These are phyloP conservation scores for Xylaria intraflava DNA, from an alignment of 495 filamentous ascomycete genomes.

Conservation along the genomic window DNA sequence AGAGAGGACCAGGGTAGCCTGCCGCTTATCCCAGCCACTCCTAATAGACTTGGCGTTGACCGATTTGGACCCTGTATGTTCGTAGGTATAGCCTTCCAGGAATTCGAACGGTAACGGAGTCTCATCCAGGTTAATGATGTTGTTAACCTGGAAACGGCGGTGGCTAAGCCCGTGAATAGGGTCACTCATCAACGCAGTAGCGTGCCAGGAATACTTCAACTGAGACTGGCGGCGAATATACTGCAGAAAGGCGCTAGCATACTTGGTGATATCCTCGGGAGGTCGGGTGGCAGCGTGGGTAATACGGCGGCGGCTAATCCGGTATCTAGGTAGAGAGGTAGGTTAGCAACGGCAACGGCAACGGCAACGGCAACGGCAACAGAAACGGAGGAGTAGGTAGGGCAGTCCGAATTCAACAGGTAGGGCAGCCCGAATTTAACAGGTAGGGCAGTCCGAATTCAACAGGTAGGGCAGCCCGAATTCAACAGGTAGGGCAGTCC, in stretches of 20 bases:
- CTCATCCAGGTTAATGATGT: background rate
- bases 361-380: too few species aligned
- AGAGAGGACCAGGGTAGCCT: background rate
- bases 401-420: too few species aligned
- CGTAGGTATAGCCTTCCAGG: background rate
- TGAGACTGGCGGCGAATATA: background rate
- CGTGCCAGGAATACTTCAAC: background rate
- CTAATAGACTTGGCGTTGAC: too few species aligned
- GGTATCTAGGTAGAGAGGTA: background rate
- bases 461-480: too few species aligned
- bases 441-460: too few species aligned
- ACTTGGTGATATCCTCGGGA: background rate
- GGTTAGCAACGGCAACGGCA: background rate
- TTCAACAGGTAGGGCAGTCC: too few species aligned
- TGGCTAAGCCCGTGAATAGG: background rate
- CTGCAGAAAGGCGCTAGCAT: conserved; percentile 34
- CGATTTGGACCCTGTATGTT: background rate
- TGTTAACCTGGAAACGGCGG: conserved; percentile 35
- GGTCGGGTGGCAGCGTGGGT: background rate
- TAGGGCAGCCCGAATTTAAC: too few species aligned
- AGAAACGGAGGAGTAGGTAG: too few species aligned
- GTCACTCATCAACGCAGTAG: background rate
- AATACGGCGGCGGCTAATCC: background rate
- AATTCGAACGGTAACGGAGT: background rate
- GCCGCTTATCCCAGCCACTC: background rate